These are phyloP conservation scores for Tetrahymena thermophila DNA, from an alignment of 73 alveolate genomes.

Conservation along the genomic window DNA sequence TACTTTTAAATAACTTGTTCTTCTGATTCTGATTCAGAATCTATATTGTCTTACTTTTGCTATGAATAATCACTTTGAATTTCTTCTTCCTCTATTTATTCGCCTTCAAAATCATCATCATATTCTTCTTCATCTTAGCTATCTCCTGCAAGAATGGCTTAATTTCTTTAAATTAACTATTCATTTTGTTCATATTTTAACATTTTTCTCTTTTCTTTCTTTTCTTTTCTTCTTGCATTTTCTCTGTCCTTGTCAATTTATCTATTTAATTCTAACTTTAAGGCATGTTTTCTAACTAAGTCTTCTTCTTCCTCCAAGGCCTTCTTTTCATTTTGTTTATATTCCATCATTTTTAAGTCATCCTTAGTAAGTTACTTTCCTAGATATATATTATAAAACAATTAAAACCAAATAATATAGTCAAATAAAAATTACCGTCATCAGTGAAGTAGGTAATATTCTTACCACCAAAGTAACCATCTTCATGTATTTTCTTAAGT, in stretches of 20 bases:
- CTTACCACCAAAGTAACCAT: conserved; percentile 31
- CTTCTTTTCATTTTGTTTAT: not conserved
- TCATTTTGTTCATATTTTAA: not conserved
- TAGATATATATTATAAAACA: not conserved
- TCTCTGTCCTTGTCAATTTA: conserved; percentile 24
- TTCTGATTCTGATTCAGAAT: not conserved
- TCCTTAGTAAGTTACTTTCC: conserved; percentile 22
- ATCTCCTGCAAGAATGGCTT: not conserved
- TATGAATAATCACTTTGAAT: not conserved
- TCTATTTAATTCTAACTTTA: conserved; percentile 4
- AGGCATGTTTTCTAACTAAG: not conserved
- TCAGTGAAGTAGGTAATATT: conserved; percentile 21
- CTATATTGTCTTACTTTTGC: not conserved
- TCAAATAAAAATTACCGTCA: conserved; percentile 7
- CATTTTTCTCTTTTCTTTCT: conserved; percentile 25
- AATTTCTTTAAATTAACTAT: not conserved
- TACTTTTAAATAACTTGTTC: not conserved
- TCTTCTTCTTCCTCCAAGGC: conserved; percentile 19
- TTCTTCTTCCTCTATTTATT: not conserved
- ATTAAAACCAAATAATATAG: not conserved
- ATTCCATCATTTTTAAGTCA: conserved; percentile 1
- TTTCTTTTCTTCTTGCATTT: not conserved
- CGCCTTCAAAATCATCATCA: not conserved
- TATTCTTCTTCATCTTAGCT: not conserved
- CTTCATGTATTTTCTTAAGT: conserved; percentile 17